Percentiles rank a stretch among this genome's conserved stretches.
phyloP scores from a whole-genome alignment of 495 filamentous ascomycete species.

The Pseudotulostoma volvatum region DNA sequence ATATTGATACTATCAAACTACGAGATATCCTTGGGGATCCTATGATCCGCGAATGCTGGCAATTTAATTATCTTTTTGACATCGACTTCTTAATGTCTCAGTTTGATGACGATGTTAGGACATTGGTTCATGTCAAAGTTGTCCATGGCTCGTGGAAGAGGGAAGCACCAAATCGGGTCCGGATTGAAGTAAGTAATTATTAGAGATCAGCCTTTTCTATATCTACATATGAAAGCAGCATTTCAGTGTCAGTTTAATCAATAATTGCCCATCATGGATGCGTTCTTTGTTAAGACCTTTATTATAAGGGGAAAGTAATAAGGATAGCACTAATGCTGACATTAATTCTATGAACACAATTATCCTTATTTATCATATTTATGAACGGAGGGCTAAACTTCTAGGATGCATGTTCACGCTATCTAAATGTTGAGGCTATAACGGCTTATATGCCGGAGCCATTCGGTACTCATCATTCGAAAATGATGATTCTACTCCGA shows the following conservation, averaged over 20 bases:
- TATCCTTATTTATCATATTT: too few relatives aligned
- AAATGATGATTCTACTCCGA: constrained; percentile 71
- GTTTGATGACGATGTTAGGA: constrained; percentile 54
- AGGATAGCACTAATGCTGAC: too few relatives aligned
- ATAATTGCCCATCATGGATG: not conserved
- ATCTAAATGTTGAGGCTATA: constrained; percentile 52
- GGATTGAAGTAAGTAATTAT: constrained; percentile 38
- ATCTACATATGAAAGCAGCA: too few relatives aligned
- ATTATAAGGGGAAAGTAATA: too few relatives aligned
- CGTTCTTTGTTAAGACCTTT: too few relatives aligned
- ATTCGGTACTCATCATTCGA: constrained; percentile 78
- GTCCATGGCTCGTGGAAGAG: constrained; percentile 80
- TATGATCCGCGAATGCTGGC: constrained; percentile 72
- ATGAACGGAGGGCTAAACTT: too few relatives aligned
- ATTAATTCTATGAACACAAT: too few relatives aligned
- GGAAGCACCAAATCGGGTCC: constrained; percentile 44
- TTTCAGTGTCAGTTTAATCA: too few relatives aligned
- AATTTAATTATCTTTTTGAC: constrained; percentile 80
- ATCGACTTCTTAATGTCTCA: constrained; percentile 54
- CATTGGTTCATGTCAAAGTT: constrained; percentile 51
- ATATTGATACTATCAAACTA: constrained; percentile 51
- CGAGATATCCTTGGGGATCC: constrained; percentile 65
- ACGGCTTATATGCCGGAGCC: constrained; percentile 69
- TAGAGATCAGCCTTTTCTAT: too few relatives aligned
- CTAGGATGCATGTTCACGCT: constrained; percentile 42